Percentiles rank a stretch among this genome's conserved stretches.
phyloP scores from a whole-genome alignment of 192 early-diverging fungal genomes.

The Coemansia nantahalensis region DNA sequence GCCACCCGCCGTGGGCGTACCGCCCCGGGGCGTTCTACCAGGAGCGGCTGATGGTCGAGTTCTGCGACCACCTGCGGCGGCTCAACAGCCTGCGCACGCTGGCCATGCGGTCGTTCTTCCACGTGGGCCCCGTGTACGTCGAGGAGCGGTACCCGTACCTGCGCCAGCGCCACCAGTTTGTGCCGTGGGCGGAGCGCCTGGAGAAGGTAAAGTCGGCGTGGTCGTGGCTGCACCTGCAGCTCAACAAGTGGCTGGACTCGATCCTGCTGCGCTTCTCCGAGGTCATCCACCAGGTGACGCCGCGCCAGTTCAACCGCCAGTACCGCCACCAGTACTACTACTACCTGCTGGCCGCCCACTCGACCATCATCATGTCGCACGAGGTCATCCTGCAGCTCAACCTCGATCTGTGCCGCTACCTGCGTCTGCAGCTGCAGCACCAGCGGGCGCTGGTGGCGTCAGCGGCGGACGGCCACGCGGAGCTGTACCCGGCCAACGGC shows the following conservation, averaged over 20 bases:
- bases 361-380: slow-evolving; percentile 53
- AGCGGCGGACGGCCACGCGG: no score
- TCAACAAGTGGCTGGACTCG: slow-evolving; percentile 53
- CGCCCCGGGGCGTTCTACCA: slow-evolving; percentile 45
- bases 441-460: no score
- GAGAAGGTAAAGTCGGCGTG: slow-evolving; percentile 48
- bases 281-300: slow-evolving; percentile 38
- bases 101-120: slow-evolving; percentile 48
- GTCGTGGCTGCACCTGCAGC: slow-evolving; percentile 54
- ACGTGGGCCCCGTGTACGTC: slow-evolving; percentile 39
- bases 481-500: no score
- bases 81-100: slow-evolving; percentile 49
- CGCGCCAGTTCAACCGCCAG: slow-evolving; percentile 44
- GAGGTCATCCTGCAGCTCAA: slow-evolving; percentile 48
- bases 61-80: slow-evolving; percentile 48
- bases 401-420: slow-evolving; percentile 39
- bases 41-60: slow-evolving; percentile 54
- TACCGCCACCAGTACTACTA: slow-evolving; percentile 55
- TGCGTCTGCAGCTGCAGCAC: slow-evolving; percentile 23
- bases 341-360: slow-evolving; percentile 52
- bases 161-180: slow-evolving; percentile 20
- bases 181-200: slow-evolving; percentile 41
- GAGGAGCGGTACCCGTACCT: slow-evolving; percentile 48
- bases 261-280: slow-evolving; percentile 49
- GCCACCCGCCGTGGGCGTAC: slow-evolving; percentile 49